phyloP scores from a whole-genome alignment of 352 stramenopile species.

The Globisporangium lucens region DNA sequence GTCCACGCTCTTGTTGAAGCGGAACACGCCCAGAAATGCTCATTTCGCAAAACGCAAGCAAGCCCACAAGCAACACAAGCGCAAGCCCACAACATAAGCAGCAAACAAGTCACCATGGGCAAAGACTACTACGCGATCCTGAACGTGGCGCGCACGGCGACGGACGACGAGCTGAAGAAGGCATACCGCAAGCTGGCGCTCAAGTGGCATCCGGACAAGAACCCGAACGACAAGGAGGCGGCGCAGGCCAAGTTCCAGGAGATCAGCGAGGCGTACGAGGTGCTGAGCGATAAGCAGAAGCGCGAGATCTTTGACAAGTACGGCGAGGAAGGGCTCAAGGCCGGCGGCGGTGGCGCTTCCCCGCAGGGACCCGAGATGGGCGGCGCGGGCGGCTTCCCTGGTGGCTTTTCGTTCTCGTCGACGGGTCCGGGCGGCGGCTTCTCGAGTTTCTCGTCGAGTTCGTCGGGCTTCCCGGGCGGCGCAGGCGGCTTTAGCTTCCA shows the following conservation, averaged over 20 bases:
- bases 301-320: slow-evolving; percentile 92
- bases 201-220: slow-evolving; percentile 93
- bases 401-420: slow-evolving; percentile 34
- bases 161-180: slow-evolving; percentile 80
- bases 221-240: slow-evolving; percentile 79
- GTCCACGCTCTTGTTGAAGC: background rate
- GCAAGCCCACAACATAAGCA: slow-evolving; percentile 10
- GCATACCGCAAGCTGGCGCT: slow-evolving; percentile 89
- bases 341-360: slow-evolving; percentile 14
- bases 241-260: slow-evolving; percentile 93
- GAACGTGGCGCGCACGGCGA: slow-evolving; percentile 58
- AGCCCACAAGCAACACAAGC: background rate
- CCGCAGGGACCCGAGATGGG: slow-evolving; percentile 14
- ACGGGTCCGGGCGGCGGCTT: slow-evolving; percentile 26
- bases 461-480: slow-evolving; percentile 51
- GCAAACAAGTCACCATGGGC: slow-evolving; percentile 44
- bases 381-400: slow-evolving; percentile 23
- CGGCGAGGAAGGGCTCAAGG: slow-evolving; percentile 89
- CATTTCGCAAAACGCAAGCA: slow-evolving; percentile 19
- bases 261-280: slow-evolving; percentile 91
- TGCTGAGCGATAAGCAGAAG: slow-evolving; percentile 93
- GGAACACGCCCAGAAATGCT: background rate
- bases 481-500: slow-evolving; percentile 62
- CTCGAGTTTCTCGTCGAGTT: slow-evolving; percentile 33
- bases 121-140: slow-evolving; percentile 87